Base-by-base conservation (phyloP, 2,329 filamentous ascomycete genomes). In the Clarireedia paspali region DNA sequence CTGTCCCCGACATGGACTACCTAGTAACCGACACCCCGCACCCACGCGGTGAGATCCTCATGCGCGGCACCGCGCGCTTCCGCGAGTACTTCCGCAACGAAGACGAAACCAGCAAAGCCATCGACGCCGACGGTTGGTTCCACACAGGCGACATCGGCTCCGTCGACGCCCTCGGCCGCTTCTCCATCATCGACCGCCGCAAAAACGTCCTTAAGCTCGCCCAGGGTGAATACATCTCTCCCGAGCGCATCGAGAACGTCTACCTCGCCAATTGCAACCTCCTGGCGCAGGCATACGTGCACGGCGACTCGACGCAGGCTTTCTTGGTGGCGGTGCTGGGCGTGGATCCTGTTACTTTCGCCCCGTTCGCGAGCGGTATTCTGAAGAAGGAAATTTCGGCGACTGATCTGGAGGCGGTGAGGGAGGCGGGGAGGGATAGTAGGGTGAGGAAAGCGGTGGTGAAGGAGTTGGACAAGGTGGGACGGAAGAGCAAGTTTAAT, bases 181-280 rank as follows among this genome's bases (percentile, higher is more conserved):
- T 97, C 77, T 85, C 83, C 72, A 95, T 99, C 72, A 87, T 99
- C 66, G 94, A 99, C 73, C 91, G 94, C 66, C 87, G 91, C 74
- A 99, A 99, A 87, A 97, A 97, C 73, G 89, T 99, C n/a, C 83
- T 99, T 69, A 99, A 99, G 80, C 83, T 99, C 55, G 86, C 92
- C 0, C 94, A 99, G 73, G 94, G 94, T 71, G 94, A 99, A 75
- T 99, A 99, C 74, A 90, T 99, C 67, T 96, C 91, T 1, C 94
- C 94, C 14, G 94, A 99, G 75, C 89, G 91, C 56, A 89, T 99
- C 68, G 94, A 99, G 77, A 96, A 96, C 70, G 87, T 96, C 38
- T 95, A 91, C 71, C 78, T 95, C 60, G 89, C 88, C 60, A 91
- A 87, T 73, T 85, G 85, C 60, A 86, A 82, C 62, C 84, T 91